Conservation (phyloP, 495 filamentous ascomycete species). For the Penicillium coprophilum region DNA sequence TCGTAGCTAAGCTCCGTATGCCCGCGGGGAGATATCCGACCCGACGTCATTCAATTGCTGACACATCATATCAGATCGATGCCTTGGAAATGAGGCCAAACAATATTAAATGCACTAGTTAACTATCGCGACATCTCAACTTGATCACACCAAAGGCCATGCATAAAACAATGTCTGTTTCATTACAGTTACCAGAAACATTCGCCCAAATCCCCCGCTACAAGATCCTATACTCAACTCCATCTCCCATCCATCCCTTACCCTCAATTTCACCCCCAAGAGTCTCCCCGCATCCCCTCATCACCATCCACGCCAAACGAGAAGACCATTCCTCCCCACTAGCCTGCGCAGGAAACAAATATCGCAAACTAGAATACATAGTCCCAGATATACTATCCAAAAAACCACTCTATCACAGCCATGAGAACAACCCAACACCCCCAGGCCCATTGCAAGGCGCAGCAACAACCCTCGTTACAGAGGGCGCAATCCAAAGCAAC, state of each 20-base stretch:
- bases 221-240: constrained; percentile 32
- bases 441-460: constrained; percentile 8
- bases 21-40: neutral
- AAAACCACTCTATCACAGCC: constrained; percentile 18
- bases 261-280: constrained; percentile 18
- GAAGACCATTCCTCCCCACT: constrained; percentile 43
- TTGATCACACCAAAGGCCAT: constrained; percentile 1
- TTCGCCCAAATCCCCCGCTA: constrained; percentile 35
- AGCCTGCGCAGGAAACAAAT: constrained; percentile 43
- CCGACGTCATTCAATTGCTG: constrained; percentile 10
- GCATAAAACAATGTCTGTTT: constrained; percentile 4
- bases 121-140: neutral
- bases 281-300: constrained; percentile 15
- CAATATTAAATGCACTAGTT: neutral
- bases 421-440: constrained; percentile 21
- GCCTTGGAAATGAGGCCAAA: neutral
- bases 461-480: constrained; percentile 40
- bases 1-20: neutral
- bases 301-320: constrained; percentile 38
- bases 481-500: constrained; percentile 45
- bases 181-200: constrained; percentile 25
- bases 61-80: neutral
- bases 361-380: constrained; percentile 47
- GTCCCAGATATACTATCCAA: constrained; percentile 36
- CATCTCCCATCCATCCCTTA: constrained; percentile 39